Evolutionary conservation across 2,329 filamentous ascomycete species (phyloP), one percentile per base, ranked within the genome.

Genomic region (Colletotrichum paranaense): DNA sequence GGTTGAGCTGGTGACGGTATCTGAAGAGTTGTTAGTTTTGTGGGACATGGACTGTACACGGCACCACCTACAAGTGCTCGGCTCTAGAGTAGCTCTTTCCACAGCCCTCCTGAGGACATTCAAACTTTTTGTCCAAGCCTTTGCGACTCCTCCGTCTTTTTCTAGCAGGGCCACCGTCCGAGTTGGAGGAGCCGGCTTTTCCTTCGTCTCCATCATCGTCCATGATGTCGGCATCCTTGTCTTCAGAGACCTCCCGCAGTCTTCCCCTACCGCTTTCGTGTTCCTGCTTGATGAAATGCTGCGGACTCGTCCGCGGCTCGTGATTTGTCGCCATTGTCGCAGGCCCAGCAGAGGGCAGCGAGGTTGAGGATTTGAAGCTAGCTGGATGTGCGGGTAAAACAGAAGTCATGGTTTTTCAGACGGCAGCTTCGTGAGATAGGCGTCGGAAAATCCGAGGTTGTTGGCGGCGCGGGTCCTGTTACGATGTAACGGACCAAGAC

Each of bases 41-140:
- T 24, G 35, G 42, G 52, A 6, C 52, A 11, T 8, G 42, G 32
- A 11, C 32, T 30, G 35, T n/a, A 56, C 49, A 55, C 28, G 6
- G n/a, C 16, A n/a, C 7, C 83, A 86, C 88, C 88, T 90, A 98
- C 86, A 99, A 87, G 86, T 99, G 97, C 84, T 98, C 97, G 9
- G 97, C 96, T 80, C 97, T 91, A 30, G 96, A 98, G 82, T 99
- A 99, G 81, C 93, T 97, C 87, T 98, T 99, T 53, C 95, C 95
- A 79, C 97, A 99, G 52, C 93, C 94, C 76, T 94, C 92, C 73
- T 95, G 91, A 5, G 93, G 92, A 80, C 97, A 99, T 79, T 94
- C 92, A 76, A 95, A 96, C 79, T 92, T 91, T 84, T 95, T 95
- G 81, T 95, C 93, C 53, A 94, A 84, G 3, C 92, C 93, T 81